These are phyloP conservation scores for Fistulinella prunicolor DNA, from an alignment of 768 basidiomycete species.

Conservation along the genomic window DNA sequence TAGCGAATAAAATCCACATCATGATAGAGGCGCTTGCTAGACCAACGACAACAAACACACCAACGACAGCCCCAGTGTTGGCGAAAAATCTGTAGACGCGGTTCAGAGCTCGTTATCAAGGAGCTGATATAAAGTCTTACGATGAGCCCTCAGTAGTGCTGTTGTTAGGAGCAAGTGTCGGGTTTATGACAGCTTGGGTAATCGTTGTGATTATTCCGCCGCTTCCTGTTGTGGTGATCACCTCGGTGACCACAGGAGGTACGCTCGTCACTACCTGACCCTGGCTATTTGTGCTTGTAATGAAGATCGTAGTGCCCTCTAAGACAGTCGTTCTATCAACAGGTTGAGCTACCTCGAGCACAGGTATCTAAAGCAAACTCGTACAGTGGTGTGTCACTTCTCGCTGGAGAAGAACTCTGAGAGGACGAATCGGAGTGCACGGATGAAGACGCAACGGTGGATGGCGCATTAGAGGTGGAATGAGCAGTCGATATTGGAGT, in stretches of 20 bases:
- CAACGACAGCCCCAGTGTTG: constrained; percentile 88
- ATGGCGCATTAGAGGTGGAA: constrained; percentile 14
- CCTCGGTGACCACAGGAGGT: constrained; percentile 56
- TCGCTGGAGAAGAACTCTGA: constrained; percentile 4
- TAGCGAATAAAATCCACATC: constrained; percentile 68
- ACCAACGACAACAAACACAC: constrained; percentile 88
- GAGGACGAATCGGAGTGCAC: constrained; percentile 5
- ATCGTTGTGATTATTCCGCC: constrained; percentile 55
- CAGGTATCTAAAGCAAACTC: constrained; percentile 17
- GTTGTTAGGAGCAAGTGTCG: constrained; percentile 59
- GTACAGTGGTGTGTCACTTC: constrained; percentile 21
- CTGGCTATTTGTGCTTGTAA: constrained; percentile 57
- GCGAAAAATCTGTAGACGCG: constrained; percentile 66
- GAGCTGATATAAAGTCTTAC: constrained; percentile 36
- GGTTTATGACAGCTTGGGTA: constrained; percentile 66
- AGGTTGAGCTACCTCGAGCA: constrained; percentile 9
- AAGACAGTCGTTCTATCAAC: constrained; percentile 48
- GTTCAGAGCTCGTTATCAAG: constrained; percentile 3
- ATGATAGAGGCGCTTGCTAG: constrained; percentile 68
- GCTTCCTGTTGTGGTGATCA: constrained; percentile 50
- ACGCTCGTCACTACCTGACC: constrained; percentile 49
- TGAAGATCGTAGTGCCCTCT: constrained; percentile 45
- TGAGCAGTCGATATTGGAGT: constrained; percentile 15
- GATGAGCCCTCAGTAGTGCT: constrained; percentile 39
- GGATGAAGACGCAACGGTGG: constrained; percentile 8